Base-by-base conservation (phyloP, 169 alveolate genomes). In the Eimeria brunetti region DNA sequence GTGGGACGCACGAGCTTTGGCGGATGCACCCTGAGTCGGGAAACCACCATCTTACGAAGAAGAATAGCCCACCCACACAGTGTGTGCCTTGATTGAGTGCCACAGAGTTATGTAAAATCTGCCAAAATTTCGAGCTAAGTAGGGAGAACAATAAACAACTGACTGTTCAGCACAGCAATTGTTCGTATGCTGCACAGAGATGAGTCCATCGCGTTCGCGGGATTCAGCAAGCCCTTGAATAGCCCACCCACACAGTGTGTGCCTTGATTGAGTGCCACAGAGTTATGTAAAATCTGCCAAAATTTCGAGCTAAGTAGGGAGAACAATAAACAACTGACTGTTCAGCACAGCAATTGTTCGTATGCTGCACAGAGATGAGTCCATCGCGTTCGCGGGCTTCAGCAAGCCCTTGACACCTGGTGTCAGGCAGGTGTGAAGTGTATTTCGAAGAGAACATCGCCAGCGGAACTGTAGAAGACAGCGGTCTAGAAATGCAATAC, bases 1-100 rank as follows among this genome's bases (percentile, higher is more conserved):
- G 80, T 14, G n/a, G 27, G 80, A 69, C 80, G 51, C 46, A 69
- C 80, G 33, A 69, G 80, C 80, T 69, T 33, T 69, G 33, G 30
- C 80, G 51, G 80, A 69, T 69, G 80, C 51, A 30, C 8, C n/a
- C 80, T 33, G 80, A 30, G 9, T 4, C 80, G 69, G 7, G 30
- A 16, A 14, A 33, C 11, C n/a, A 30, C 51, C n/a, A 4, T 69
- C 51, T 33, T 7, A 11, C 51, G 33, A 69, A 69, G 2, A 16
- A 14, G 4, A n/a, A n/a, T n/a, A n/a, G n/a, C n/a, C 51, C 51
- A 69, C 11, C 49, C n/a, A 24, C 11, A 14, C 51, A 16, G 7
- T 18, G 16, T 69, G 80, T 4, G 11, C 51, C 6, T 64, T 27
- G 1, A 0, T 22, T 33, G 80, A 44, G 18, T 69, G 80, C 18